phyloP scores from a whole-genome alignment of 2,329 filamentous ascomycete genomes.

The Penicillium olsonii region DNA sequence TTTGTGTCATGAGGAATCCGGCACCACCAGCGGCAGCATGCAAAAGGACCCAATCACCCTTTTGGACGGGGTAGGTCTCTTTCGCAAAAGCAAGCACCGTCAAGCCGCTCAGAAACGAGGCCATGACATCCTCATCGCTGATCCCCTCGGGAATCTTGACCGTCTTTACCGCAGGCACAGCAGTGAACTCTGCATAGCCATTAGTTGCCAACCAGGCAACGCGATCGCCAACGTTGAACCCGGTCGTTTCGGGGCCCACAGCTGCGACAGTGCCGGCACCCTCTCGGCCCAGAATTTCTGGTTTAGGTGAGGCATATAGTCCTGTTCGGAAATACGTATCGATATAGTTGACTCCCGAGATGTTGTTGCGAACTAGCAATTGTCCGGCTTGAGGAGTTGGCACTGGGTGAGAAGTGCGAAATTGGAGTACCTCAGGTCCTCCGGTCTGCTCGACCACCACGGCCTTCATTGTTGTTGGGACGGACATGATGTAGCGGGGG shows the following conservation, averaged over 20 bases:
- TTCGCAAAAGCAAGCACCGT: slow-evolving; percentile 78
- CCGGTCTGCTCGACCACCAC: slow-evolving; percentile 72
- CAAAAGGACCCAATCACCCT: slow-evolving; percentile 78
- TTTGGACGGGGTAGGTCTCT: slow-evolving; percentile 70
- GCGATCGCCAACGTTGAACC: slow-evolving; percentile 66
- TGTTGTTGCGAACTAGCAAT: slow-evolving; percentile 78
- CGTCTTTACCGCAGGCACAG: slow-evolving; percentile 54
- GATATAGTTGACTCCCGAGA: slow-evolving; percentile 82
- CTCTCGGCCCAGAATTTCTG: slow-evolving; percentile 78
- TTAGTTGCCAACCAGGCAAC: slow-evolving; percentile 67
- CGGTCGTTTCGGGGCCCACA: slow-evolving; percentile 53
- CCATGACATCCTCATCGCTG: slow-evolving; percentile 63
- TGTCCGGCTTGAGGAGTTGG: slow-evolving; percentile 69
- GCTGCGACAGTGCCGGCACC: slow-evolving; percentile 70
- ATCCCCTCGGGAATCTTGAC: slow-evolving; percentile 66
- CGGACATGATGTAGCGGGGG: slow-evolving; percentile 31
- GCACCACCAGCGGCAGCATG: slow-evolving; percentile 86
- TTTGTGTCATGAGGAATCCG: slow-evolving; percentile 72
- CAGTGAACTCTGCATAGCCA: slow-evolving; percentile 63
- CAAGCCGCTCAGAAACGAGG: slow-evolving; percentile 75
- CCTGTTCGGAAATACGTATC: slow-evolving; percentile 90
- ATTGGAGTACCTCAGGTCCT: slow-evolving; percentile 70
- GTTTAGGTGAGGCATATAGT: slow-evolving; percentile 71
- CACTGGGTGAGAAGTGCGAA: slow-evolving; percentile 70
- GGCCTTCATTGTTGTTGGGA: slow-evolving; percentile 71